Evolutionary conservation across 495 filamentous ascomycete genomes (phyloP), one percentile per base, ranked within the genome.

Genomic region (Sphaerosporella brunnea): DNA sequence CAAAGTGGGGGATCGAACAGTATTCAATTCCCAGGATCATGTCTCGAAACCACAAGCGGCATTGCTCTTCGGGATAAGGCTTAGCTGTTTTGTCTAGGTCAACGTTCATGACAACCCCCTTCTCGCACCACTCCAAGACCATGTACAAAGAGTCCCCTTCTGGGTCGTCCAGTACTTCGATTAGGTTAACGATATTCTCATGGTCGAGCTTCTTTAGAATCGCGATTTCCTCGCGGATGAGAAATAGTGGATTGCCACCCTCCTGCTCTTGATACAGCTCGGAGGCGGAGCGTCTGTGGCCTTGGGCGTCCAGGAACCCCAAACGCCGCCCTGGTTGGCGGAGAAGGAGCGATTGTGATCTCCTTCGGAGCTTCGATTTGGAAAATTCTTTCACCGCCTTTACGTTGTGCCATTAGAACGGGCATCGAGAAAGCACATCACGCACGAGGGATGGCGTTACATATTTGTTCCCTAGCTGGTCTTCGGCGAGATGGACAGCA

Each of bases 141-240:
- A 97, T 96, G 62, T 95, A 97, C 18, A 97, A 65, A 1, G 86
- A 92, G 59, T 97, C 90, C 53, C 95, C 87, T 25, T 82, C 77
- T 1, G 90, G 92, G 55, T 96, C 92, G 61, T 97, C 90, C 25
- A 97, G 65, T 0, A 97, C 90, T 62, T 97, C 90, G 52, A 90
- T 80, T 24, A 97, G 66, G 24, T 79, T 78, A n/a, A 93, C 87
- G 32, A 97, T 66, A 62, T 97, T 97, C 34, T 73, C 76, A 53
- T 97, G 90, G 59, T 95, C 77, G 39, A 97, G 71, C 63, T 97
- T 96, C 68, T 97, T 97, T 83, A 97, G 95, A 60, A 97, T 93
- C 20, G 90, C 90, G 54, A 97, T 93, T 61, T 97, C 90, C 64
- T 93, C 84, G 50, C 82, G 83, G 60, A 97, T 97, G 37, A 96